These are phyloP conservation scores for Inonotus hispidus DNA, from an alignment of 1,284 basidiomycete genomes.

Conservation along the genomic window DNA sequence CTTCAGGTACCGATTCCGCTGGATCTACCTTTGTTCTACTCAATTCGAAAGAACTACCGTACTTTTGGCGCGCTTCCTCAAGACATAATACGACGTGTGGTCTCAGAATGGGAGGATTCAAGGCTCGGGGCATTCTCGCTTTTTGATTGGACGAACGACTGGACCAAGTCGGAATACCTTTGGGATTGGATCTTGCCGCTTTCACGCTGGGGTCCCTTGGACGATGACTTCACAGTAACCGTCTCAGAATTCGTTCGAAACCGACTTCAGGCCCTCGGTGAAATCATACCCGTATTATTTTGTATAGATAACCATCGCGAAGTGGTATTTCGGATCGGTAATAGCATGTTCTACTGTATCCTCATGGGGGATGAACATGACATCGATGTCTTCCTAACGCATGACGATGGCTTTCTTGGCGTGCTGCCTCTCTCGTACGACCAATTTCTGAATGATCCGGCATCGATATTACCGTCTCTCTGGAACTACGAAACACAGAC, in stretches of 20 bases:
- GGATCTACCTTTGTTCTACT: not conserved
- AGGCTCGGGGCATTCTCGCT: not conserved
- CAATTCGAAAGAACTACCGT: not conserved
- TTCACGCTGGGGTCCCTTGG: conserved; percentile 8
- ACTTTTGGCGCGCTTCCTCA: not conserved
- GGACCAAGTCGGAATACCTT: not conserved
- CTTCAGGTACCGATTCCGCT: not conserved
- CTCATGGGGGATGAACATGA: not conserved
- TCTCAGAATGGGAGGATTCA: not conserved
- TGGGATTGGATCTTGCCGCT: not conserved
- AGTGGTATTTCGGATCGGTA: conserved; percentile 7
- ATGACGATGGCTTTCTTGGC: not conserved
- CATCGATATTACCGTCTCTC: not conserved
- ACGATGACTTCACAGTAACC: not conserved
- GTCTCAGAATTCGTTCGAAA: not conserved
- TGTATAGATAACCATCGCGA: not conserved
- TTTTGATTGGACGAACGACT: conserved; percentile 8
- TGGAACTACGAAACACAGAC: not conserved
- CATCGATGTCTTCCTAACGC: not conserved
- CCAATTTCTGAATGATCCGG: not conserved
- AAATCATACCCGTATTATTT: conserved; percentile 5
- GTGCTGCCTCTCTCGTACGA: not conserved
- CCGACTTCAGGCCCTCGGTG: not conserved
- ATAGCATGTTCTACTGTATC: conserved; percentile 2
- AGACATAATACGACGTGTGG: not conserved